Conservation (phyloP, 306 rosid species). For the Lupinus albus region DNA sequence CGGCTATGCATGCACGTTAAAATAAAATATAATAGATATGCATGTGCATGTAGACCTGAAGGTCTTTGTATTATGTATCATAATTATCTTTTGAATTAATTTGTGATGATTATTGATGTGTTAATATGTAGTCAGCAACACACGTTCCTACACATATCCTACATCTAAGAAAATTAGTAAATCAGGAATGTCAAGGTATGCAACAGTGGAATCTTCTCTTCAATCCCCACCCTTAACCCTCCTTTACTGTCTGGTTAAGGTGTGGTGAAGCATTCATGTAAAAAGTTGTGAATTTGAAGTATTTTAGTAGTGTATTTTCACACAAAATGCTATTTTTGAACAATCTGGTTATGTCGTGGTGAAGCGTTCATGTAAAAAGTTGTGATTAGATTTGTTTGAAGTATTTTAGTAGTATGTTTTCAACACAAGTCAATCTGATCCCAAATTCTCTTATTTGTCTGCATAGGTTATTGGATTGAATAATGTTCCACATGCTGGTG, state of each 20-base stretch:
- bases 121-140: not conserved
- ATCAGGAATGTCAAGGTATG: not conserved
- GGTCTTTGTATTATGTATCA: not conserved
- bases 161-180: conserved; percentile 12
- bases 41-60: not conserved
- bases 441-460: conserved; percentile 17
- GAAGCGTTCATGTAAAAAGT: no score
- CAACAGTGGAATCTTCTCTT: not conserved
- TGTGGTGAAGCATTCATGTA: conserved; percentile 30
- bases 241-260: conserved; percentile 3
- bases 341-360: no score
- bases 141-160: not conserved
- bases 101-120: not conserved
- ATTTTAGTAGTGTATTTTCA: no score
- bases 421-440: conserved; percentile 6
- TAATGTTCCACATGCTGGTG: conserved; percentile 91
- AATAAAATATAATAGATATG: not conserved
- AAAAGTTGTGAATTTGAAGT: not conserved
- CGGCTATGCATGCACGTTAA: not conserved
- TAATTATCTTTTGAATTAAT: not conserved
- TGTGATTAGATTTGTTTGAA: not conserved
- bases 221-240: not conserved
- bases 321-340: no score
- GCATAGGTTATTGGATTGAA: conserved; percentile 85
- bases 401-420: no score